A percentile compares a stretch with the other conserved stretches of the same genome.
Conservation (phyloP, 345 rosid genomes). For the Murraya paniculata region DNA sequence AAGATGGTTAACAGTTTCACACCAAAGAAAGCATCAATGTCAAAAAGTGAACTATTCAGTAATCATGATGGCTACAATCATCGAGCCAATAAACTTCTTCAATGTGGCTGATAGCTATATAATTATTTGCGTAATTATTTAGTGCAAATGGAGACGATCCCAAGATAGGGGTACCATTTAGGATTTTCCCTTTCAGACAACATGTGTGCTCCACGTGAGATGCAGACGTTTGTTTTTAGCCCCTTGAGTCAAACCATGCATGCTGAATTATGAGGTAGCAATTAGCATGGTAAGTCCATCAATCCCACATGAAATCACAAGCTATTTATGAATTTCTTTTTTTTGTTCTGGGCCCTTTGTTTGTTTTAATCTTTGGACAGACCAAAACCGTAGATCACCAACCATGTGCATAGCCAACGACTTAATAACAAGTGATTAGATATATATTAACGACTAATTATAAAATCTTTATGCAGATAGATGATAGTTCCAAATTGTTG, state of each 20-base stretch:
- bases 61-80: conserved; percentile 13
- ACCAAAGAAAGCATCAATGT: conserved; percentile 15
- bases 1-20: background rate
- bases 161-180: background rate
- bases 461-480: background rate
- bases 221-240: too few species aligned
- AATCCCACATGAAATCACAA: conserved; percentile 6
- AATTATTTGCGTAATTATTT: conserved; percentile 7
- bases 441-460: background rate
- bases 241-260: conserved; percentile 22
- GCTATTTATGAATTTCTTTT: conserved; percentile 1
- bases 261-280: conserved; percentile 22
- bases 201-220: conserved; percentile 14
- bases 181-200: conserved; percentile 13
- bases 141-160: conserved; percentile 12
- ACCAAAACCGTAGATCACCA: conserved; percentile 45
- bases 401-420: conserved; percentile 26
- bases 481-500: background rate
- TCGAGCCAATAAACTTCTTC: conserved; percentile 34
- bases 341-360: too few species aligned
- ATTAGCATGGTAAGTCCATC: background rate
- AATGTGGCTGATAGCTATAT: background rate
- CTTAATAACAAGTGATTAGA: conserved; percentile 12
- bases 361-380: conserved; percentile 8
- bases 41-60: conserved; percentile 14